Conservation (phyloP, 2,329 filamentous ascomycete genomes). For the Thielaviopsis euricoi region DNA sequence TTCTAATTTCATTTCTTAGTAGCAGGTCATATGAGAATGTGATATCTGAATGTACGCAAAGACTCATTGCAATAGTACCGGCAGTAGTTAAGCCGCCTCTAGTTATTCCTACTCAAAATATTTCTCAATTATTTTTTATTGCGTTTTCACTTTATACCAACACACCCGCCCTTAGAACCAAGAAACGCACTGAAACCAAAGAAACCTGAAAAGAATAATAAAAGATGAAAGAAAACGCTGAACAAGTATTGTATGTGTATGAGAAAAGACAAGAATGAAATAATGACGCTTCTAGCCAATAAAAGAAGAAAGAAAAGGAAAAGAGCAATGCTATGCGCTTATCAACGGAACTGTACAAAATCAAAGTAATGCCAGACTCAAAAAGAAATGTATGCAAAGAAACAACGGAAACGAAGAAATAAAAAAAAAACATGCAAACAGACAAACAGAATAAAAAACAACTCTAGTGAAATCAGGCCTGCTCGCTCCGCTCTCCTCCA, state of each 20-base stretch:
- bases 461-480: neutral
- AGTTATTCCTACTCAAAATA: no score
- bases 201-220: neutral
- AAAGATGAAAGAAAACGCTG: no score
- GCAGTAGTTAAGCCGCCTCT: no score
- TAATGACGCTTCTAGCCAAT: neutral
- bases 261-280: neutral
- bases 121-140: no score
- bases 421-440: neutral
- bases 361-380: neutral
- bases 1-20: no score
- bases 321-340: neutral
- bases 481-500: neutral
- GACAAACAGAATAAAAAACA: neutral
- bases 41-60: no score
- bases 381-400: neutral
- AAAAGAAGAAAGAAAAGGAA: constrained; percentile 4
- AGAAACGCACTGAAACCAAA: no score
- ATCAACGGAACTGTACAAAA: neutral
- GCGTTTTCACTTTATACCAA: no score
- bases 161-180: no score
- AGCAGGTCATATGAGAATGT: no score
- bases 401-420: neutral
- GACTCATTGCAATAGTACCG: no score
- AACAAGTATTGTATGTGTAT: neutral